A percentile compares a stretch with the other conserved stretches of the same genome.
These are phyloP conservation scores for Trichoderma koningii DNA, from an alignment of 2,329 filamentous ascomycete genomes.

Conservation along the genomic window DNA sequence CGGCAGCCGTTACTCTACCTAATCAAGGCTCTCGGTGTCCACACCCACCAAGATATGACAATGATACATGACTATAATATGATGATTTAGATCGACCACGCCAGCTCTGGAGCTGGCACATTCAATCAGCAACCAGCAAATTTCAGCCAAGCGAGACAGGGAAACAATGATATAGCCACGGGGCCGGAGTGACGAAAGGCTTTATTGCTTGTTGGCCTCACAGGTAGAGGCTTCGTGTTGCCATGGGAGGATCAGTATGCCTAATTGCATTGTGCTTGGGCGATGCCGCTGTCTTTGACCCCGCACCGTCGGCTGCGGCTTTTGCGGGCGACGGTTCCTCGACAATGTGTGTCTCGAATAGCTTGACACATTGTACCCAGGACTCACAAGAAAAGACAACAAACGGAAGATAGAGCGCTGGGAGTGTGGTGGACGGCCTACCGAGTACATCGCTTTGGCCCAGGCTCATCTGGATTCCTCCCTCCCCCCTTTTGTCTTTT, in stretches of 20 bases:
- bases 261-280: constrained; percentile 9
- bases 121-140: too few relatives aligned
- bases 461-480: background rate
- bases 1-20: background rate
- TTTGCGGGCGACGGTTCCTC: background rate
- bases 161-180: background rate
- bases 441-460: background rate
- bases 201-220: background rate
- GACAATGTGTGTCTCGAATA: constrained; percentile 3
- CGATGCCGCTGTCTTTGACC: background rate
- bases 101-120: background rate
- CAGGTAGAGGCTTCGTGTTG: background rate
- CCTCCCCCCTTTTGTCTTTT: background rate
- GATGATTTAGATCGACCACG: too few relatives aligned
- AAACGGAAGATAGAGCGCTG: background rate
- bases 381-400: background rate
- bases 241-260: background rate
- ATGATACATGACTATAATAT: too few relatives aligned
- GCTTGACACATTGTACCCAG: background rate
- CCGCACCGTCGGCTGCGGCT: background rate
- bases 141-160: background rate
- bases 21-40: background rate
- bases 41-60: too few relatives aligned
- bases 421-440: background rate
- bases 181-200: background rate